Evolutionary conservation across 2,329 filamentous ascomycete genomes (phyloP), one percentile per base, ranked within the genome.

Genomic region (Diaporthe destruens): DNA sequence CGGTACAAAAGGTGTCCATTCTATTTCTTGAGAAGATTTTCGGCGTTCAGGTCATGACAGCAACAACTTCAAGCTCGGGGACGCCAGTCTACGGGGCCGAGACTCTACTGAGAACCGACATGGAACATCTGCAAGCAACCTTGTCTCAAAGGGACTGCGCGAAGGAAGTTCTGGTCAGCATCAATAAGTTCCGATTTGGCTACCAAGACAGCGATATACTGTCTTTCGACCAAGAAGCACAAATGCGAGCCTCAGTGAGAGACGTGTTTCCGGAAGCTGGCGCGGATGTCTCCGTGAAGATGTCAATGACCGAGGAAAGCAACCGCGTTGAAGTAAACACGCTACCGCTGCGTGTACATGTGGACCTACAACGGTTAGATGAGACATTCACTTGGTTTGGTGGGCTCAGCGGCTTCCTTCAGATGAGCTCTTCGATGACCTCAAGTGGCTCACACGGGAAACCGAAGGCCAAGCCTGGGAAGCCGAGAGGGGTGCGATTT

Each of bases 371-470:
- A 75, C 89, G 90, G 71, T 84, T 98, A 29, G 96, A 98, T 77
- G 95, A 98, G 77, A 94, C 94, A 0, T 91, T 98, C 73, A 90
- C 90, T 71, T 94, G 94, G 87, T 95, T 98, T 81, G 96, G 96
- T 47, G 96, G 96, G 0, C 85, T 99, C 55, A 98, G 95, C 80
- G 94, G 95, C 76, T 92, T 99, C 68, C 85, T 99, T 55, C 97
- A 96, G 77, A 89, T 98, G 80, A 94, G 95, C 75, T 93, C 89
- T 73, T 98, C 96, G 0, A 93, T 97, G 75, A 90, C 92, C 14
- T 95, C 93, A 0, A 92, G 89, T 73, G 87, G 90, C n/a, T 89
- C 91, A 1, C 83, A 85, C 18, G 81, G 80, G 3, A 81, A 82
- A 55, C 77, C 77, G 9, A 79, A 82, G 5, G 77, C 78, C 12